Evolutionary conservation across 306 rosid genomes (phyloP), one percentile per base, ranked within the genome.

Genomic region (Gynostemma pentaphyllum): DNA sequence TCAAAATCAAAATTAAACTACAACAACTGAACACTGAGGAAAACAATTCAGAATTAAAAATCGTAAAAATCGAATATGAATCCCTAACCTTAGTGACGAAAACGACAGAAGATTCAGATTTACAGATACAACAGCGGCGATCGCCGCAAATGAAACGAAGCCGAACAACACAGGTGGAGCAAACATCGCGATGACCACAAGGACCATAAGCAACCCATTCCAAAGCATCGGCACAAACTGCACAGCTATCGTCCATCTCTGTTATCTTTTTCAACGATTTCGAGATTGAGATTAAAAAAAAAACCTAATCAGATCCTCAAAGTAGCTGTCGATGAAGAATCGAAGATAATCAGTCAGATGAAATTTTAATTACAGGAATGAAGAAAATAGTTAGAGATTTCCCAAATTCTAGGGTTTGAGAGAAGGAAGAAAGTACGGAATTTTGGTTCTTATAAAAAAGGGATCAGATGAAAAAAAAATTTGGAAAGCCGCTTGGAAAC

Each of bases 161-260:
- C 30, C 99, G 96, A 28, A 79, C 85, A 27, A 92, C 94, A 71
- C 99, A 92, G 30, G 96, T 88, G 62, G 99, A 92, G 67, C 99
- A 92, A 15, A 92, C 99, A 40, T 92, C 99, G 24, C 92, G 83
- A 64, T 92, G 99, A 10, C 84, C 80, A 68, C 96, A 92, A 30
- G 99, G 63, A 1, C 99, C 99, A 61, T 92, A 92, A 1, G 99
- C 96, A 37, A 86, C 96, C 99, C 99, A 92, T 72, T 84, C 90
- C 64, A 92, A 76, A 13, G 95, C 54, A 29, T 92, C 99, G 1
- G 99, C 99, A 64, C 99, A 88, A 41, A 92, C 99, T 18, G 95
- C 99, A 67, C 99, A 92, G 71, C 88, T 86, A 23, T 92, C 99
- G 2, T 92, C 96, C 99, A 92, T 86, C 47, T 66, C 66, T 47